A percentile compares a stretch with the other conserved stretches of the same genome.
These are phyloP conservation scores for Aristolochia californica DNA, from an alignment of 164 flowering plant species.

Conservation along the genomic window DNA sequence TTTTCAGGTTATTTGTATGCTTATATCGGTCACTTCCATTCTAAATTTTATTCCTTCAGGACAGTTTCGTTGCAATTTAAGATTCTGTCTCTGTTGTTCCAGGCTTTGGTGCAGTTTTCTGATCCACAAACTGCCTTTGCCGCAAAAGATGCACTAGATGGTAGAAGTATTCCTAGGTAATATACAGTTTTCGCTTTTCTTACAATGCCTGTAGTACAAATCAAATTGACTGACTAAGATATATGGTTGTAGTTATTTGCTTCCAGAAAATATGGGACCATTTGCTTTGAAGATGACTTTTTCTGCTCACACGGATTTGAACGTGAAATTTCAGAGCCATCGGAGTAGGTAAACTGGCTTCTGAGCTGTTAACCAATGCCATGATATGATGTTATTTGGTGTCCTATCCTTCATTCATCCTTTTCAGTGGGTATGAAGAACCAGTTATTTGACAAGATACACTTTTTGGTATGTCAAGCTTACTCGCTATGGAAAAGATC, in stretches of 20 bases:
- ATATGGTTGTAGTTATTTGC: conserved; percentile 49
- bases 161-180: conserved; percentile 94
- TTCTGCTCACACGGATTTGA: conserved; percentile 91
- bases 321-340: conserved; percentile 89
- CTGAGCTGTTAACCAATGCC: too few relatives aligned
- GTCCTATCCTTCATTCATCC: too few relatives aligned
- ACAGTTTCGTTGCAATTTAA: neutral
- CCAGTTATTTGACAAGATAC: too few relatives aligned
- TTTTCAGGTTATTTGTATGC: conserved; percentile 53
- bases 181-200: neutral
- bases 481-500: too few relatives aligned
- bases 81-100: conserved; percentile 7
- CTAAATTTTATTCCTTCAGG: neutral
- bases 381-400: too few relatives aligned
- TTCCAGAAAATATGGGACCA: conserved; percentile 63
- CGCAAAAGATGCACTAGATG: conserved; percentile 83
- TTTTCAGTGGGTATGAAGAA: too few relatives aligned
- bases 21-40: neutral
- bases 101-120: conserved; percentile 93
- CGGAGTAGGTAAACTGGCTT: conserved; percentile 62
- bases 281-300: conserved; percentile 70
- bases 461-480: too few relatives aligned
- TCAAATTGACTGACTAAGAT: too few relatives aligned
- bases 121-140: conserved; percentile 77
- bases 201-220: too few relatives aligned